These are phyloP conservation scores for Venturia asperata DNA, from an alignment of 2,329 filamentous ascomycete genomes.

Conservation along the genomic window DNA sequence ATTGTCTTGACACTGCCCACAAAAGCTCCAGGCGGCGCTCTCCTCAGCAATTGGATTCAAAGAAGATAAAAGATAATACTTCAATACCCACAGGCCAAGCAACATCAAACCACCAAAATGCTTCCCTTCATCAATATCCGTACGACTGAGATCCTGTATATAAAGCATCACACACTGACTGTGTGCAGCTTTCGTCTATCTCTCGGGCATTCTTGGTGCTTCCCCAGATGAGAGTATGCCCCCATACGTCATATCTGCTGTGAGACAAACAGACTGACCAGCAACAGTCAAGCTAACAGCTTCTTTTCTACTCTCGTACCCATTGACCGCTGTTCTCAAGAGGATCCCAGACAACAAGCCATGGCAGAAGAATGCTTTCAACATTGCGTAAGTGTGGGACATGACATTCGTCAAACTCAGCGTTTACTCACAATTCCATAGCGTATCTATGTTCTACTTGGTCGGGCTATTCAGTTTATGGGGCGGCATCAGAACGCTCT, in stretches of 20 bases:
- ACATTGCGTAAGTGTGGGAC: constrained; percentile 54
- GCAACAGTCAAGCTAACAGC: constrained; percentile 82
- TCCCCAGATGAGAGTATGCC: constrained; percentile 57
- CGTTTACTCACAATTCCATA: constrained; percentile 30
- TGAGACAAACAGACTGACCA: constrained; percentile 20
- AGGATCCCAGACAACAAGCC: constrained; percentile 80
- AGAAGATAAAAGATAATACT: not conserved
- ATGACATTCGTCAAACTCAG: constrained; percentile 16
- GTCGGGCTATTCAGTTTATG: constrained; percentile 91
- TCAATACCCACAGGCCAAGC: not conserved
- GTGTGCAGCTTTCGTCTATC: constrained; percentile 52
- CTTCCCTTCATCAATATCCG: constrained; percentile 14
- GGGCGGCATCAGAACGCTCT: constrained; percentile 70
- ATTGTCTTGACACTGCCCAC: not conserved
- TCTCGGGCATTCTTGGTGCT: constrained; percentile 51
- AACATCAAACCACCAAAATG: not conserved
- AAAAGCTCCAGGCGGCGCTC: not conserved
- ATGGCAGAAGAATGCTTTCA: constrained; percentile 80
- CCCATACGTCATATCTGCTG: not conserved
- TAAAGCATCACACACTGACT: not conserved
- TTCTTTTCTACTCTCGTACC: constrained; percentile 87
- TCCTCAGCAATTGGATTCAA: not conserved
- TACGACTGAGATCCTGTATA: not conserved
- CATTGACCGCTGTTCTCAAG: constrained; percentile 80
- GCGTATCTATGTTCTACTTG: constrained; percentile 80